Conservation (phyloP, 192 early-diverging fungal species). For the Coemansia sp. region DNA sequence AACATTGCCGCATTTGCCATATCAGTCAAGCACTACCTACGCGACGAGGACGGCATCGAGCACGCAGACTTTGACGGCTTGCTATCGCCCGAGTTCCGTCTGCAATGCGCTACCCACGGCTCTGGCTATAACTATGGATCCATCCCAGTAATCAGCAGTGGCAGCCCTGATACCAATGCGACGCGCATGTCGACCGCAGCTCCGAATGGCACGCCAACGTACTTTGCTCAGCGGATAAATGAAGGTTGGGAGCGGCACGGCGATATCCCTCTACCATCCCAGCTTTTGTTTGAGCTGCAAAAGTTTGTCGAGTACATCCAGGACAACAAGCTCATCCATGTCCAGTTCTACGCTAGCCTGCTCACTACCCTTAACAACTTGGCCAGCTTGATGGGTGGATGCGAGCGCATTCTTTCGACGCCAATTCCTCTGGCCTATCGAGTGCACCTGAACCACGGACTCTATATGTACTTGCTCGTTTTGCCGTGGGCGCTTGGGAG, state of each 20-base stretch:
- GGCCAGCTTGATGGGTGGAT: slow-evolving; percentile 64
- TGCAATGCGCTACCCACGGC: slow-evolving; percentile 41
- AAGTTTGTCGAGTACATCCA: slow-evolving; percentile 61
- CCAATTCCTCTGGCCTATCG: slow-evolving; percentile 90
- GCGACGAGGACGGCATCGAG: slow-evolving; percentile 70
- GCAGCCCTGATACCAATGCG: not conserved
- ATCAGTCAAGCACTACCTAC: slow-evolving; percentile 83
- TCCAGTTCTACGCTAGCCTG: slow-evolving; percentile 55
- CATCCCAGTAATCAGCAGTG: slow-evolving; percentile 12
- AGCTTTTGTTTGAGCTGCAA: slow-evolving; percentile 66
- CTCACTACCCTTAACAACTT: slow-evolving; percentile 58
- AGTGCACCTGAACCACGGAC: slow-evolving; percentile 87
- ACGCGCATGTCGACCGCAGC: slow-evolving; percentile 6
- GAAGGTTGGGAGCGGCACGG: slow-evolving; percentile 45
- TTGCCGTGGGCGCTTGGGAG: slow-evolving; percentile 84
- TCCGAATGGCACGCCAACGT: slow-evolving; percentile 19
- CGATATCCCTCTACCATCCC: slow-evolving; percentile 57
- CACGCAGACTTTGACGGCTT: slow-evolving; percentile 74
- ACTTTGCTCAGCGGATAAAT: slow-evolving; percentile 24
- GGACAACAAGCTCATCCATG: slow-evolving; percentile 45
- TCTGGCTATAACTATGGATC: slow-evolving; percentile 40
- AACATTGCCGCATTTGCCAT: slow-evolving; percentile 81
- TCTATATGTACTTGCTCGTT: slow-evolving; percentile 72
- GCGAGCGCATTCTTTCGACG: slow-evolving; percentile 83
- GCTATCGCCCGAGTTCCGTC: slow-evolving; percentile 51